These are phyloP conservation scores for Cladophialophora carrionii DNA, from an alignment of 2,329 filamentous ascomycete species.

Conservation along the genomic window DNA sequence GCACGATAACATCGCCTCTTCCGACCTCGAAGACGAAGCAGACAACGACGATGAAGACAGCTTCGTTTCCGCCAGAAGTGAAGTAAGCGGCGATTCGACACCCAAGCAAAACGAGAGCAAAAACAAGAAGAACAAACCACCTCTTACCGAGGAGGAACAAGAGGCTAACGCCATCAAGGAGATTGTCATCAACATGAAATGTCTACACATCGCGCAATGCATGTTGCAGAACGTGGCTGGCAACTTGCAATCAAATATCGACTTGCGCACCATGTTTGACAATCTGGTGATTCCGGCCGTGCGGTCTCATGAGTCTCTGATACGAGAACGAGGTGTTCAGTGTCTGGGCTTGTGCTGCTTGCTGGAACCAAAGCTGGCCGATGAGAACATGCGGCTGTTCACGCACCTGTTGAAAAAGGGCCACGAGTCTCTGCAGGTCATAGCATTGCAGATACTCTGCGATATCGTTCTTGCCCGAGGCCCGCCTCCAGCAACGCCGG, in stretches of 20 bases:
- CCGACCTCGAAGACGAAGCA: conserved; percentile 28
- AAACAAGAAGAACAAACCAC: conserved; percentile 24
- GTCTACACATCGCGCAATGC: conserved; percentile 93
- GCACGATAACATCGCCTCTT: conserved; percentile 79
- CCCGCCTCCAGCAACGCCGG: conserved; percentile 53
- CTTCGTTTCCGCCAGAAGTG: conserved; percentile 91
- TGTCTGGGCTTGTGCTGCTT: conserved; percentile 90
- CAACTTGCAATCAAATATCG: conserved; percentile 82
- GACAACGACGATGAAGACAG: conserved; percentile 73
- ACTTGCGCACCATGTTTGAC: conserved; percentile 97
- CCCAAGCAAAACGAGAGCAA: conserved; percentile 39
- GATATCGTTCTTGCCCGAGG: conserved; percentile 85
- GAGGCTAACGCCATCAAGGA: conserved; percentile 79
- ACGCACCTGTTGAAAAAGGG: conserved; percentile 96
- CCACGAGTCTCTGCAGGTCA: conserved; percentile 84
- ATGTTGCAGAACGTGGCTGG: conserved; percentile 93
- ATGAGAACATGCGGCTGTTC: conserved; percentile 89
- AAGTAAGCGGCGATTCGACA: conserved; percentile 64
- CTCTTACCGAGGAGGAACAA: conserved; percentile 44
- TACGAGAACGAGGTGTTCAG: conserved; percentile 84
- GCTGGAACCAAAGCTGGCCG: conserved; percentile 84
- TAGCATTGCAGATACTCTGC: conserved; percentile 85
- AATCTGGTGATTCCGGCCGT: conserved; percentile 95
- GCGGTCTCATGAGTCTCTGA: conserved; percentile 86
- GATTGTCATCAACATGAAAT: conserved; percentile 98